phyloP scores from a whole-genome alignment of 768 basidiomycete genomes.

The Psilocybe subaeruginosa region DNA sequence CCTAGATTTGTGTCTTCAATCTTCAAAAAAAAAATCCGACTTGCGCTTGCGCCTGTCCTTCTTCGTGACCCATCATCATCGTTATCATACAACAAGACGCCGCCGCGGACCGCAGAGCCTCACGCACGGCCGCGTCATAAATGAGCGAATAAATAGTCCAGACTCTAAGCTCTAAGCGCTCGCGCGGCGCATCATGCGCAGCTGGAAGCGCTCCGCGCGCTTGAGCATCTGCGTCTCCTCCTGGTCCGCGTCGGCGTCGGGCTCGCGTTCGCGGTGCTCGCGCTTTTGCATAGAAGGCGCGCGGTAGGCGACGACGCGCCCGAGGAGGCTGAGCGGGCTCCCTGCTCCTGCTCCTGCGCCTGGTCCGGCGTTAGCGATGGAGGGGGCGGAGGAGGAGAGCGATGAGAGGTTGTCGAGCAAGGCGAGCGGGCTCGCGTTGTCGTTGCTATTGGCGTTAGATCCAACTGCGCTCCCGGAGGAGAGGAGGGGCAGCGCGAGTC shows the following conservation, averaged over 20 bases:
- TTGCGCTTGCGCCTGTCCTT: no score
- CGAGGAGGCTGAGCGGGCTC: background rate
- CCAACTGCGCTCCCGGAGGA: background rate
- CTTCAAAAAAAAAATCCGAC: background rate
- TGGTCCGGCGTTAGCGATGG: background rate
- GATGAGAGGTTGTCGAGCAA: background rate
- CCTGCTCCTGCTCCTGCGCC: background rate
- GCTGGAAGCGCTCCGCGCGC: constrained; percentile 1
- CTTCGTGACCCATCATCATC: background rate
- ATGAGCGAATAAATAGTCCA: background rate
- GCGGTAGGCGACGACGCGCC: background rate
- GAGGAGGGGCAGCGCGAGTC: background rate
- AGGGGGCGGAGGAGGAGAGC: background rate
- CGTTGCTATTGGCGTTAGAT: background rate
- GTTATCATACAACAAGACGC: no score
- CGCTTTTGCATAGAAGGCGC: background rate
- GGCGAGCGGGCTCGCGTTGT: background rate
- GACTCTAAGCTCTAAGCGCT: background rate
- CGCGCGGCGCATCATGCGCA: background rate
- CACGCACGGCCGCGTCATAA: background rate
- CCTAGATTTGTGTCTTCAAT: no score
- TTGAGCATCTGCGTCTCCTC: background rate
- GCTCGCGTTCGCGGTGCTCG: background rate
- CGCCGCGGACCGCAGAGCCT: no score
- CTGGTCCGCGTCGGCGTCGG: background rate